These are phyloP conservation scores for Auricularia heimuer DNA, from an alignment of 768 basidiomycete species.

Conservation along the genomic window DNA sequence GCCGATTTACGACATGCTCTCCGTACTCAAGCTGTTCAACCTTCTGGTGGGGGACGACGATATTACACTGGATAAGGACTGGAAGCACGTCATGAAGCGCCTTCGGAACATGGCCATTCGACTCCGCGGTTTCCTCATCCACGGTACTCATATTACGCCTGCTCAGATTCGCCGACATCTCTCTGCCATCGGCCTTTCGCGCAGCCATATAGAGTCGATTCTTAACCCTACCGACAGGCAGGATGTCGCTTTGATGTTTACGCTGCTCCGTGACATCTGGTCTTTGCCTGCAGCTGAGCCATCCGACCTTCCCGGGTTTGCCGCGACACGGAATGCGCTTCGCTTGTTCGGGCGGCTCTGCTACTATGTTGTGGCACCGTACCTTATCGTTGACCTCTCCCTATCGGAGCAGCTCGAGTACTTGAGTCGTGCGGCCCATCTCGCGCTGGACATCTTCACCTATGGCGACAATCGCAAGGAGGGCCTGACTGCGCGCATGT, in stretches of 20 bases:
- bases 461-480: no score
- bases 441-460: no score
- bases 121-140: conserved; percentile 14
- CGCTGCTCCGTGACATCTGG: conserved; percentile 20
- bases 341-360: no score
- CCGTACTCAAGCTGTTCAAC: conserved; percentile 19
- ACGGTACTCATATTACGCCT: conserved; percentile 18
- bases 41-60: conserved; percentile 24
- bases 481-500: no score
- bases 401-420: no score
- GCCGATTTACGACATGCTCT: conserved; percentile 13
- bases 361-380: no score
- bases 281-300: conserved; percentile 11
- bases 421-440: no score
- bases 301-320: conserved; percentile 13
- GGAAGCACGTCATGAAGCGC: conserved; percentile 26
- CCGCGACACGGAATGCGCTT: conserved; percentile 7
- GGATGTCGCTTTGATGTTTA: conserved; percentile 21
- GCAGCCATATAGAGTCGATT: conserved; percentile 9
- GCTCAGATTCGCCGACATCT: conserved; percentile 18
- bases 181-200: conserved; percentile 3
- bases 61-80: conserved; percentile 27
- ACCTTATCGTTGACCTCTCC: no score
- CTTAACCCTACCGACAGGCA: conserved; percentile 24
- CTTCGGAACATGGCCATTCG: conserved; percentile 22